Evolutionary conservation across 2,329 filamentous ascomycete genomes (phyloP).

Genomic region (Fusarium sp.): DNA sequence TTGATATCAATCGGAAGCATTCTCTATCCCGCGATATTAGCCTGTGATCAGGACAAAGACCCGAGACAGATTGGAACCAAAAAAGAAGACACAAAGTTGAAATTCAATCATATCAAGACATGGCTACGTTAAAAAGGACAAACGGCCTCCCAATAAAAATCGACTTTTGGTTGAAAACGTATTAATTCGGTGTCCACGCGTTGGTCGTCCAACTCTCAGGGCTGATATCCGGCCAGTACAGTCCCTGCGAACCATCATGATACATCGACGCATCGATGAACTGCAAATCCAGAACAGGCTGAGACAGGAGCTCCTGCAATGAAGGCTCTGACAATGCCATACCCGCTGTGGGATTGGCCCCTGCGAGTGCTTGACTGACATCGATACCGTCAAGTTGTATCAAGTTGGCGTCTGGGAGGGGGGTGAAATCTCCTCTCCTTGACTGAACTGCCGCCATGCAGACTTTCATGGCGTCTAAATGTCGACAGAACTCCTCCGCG

Average conservation of each 20-base stretch:
- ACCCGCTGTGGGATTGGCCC: slow-evolving; percentile 41
- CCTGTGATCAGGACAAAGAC: not conserved
- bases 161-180: not conserved
- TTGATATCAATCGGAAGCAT: not conserved
- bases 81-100: not conserved
- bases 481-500: slow-evolving; percentile 54
- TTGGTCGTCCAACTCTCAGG: slow-evolving; percentile 39
- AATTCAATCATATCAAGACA: not conserved
- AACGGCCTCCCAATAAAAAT: not conserved
- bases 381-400: slow-evolving; percentile 30
- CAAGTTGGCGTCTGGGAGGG: slow-evolving; percentile 4
- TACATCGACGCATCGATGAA: slow-evolving; percentile 48
- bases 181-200: slow-evolving; percentile 24
- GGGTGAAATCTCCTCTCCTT: slow-evolving; percentile 26
- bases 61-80: not conserved
- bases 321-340: slow-evolving; percentile 51
- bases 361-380: slow-evolving; percentile 18
- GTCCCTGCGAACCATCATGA: slow-evolving; percentile 35
- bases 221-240: slow-evolving; percentile 43
- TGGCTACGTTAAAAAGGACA: not conserved
- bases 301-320: slow-evolving; percentile 48
- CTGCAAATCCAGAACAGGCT: slow-evolving; percentile 47
- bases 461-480: slow-evolving; percentile 50
- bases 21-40: not conserved
- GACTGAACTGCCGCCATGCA: slow-evolving; percentile 37